These are phyloP conservation scores for Cyberlindnera mrakii DNA, from an alignment of 805 yeast species.

Conservation along the genomic window DNA sequence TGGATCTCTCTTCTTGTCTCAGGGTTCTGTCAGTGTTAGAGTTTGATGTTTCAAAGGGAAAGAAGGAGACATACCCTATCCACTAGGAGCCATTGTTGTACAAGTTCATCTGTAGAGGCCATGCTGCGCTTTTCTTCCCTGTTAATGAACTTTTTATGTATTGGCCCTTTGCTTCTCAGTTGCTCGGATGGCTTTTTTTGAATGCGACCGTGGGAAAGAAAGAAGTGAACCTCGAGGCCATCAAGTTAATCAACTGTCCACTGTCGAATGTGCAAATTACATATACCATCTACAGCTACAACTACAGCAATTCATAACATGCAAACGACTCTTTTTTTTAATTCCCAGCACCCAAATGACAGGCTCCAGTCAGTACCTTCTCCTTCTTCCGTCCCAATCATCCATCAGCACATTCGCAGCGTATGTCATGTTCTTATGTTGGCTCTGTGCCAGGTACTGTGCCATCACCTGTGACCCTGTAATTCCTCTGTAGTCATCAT, in stretches of 20 bases:
- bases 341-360: constrained; percentile 21
- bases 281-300: neutral
- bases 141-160: too few relatives aligned
- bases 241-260: too few relatives aligned
- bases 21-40: constrained; percentile 21
- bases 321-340: constrained; percentile 29
- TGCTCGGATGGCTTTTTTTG: too few relatives aligned
- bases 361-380: neutral
- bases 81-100: constrained; percentile 10
- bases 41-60: too few relatives aligned
- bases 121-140: constrained; percentile 1
- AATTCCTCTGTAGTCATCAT: constrained; percentile 4
- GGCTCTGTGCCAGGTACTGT: constrained; percentile 68
- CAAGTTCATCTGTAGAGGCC: constrained; percentile 6
- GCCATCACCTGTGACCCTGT: constrained; percentile 76
- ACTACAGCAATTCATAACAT: constrained; percentile 11
- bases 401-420: constrained; percentile 48
- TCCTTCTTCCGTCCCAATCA: constrained; percentile 23
- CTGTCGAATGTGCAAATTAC: too few relatives aligned
- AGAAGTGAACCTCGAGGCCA: too few relatives aligned
- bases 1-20: constrained; percentile 51
- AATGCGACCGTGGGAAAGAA: too few relatives aligned
- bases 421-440: constrained; percentile 52
- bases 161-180: too few relatives aligned
- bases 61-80: constrained; percentile 7